Conservation (phyloP, 2,329 filamentous ascomycete species). For the Acephala macrosclerotiorum region DNA sequence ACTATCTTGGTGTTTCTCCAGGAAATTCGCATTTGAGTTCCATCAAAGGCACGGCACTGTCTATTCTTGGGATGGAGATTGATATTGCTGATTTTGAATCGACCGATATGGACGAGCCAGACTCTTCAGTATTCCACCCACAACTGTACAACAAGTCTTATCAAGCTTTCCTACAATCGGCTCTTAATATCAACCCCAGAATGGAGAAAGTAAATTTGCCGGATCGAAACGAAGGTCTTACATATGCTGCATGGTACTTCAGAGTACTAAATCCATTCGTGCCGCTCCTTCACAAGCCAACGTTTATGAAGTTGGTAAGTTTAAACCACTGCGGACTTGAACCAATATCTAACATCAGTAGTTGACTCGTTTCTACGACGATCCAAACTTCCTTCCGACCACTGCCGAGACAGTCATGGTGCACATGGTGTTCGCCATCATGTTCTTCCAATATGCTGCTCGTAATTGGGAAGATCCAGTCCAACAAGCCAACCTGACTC, state of each 20-base stretch:
- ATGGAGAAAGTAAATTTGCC: constrained; percentile 67
- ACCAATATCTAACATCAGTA: constrained; percentile 42
- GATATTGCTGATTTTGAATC: constrained; percentile 78
- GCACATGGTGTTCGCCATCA: constrained; percentile 81
- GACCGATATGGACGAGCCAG: constrained; percentile 69
- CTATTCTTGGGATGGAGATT: constrained; percentile 80
- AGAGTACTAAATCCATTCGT: constrained; percentile 74
- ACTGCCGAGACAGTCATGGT: constrained; percentile 72
- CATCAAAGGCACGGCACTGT: constrained; percentile 78
- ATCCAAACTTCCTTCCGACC: constrained; percentile 67
- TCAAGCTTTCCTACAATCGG: constrained; percentile 71
- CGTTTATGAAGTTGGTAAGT: constrained; percentile 70
- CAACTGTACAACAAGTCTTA: constrained; percentile 76
- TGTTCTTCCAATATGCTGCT: constrained; percentile 79
- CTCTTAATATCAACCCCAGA: constrained; percentile 65
- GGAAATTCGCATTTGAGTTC: constrained; percentile 73
- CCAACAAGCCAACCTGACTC: constrained; percentile 62
- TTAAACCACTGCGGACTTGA: too few species aligned
- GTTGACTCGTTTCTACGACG: constrained; percentile 74
- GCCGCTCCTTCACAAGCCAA: constrained; percentile 79
- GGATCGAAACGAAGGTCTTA: constrained; percentile 67
- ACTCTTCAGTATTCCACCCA: constrained; percentile 49
- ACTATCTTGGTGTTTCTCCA: constrained; percentile 67
- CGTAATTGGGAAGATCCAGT: constrained; percentile 67
- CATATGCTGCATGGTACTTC: constrained; percentile 79